These are phyloP conservation scores for Chlorella sp. DNA, from an alignment of 139 green algal genomes.

Conservation along the genomic window DNA sequence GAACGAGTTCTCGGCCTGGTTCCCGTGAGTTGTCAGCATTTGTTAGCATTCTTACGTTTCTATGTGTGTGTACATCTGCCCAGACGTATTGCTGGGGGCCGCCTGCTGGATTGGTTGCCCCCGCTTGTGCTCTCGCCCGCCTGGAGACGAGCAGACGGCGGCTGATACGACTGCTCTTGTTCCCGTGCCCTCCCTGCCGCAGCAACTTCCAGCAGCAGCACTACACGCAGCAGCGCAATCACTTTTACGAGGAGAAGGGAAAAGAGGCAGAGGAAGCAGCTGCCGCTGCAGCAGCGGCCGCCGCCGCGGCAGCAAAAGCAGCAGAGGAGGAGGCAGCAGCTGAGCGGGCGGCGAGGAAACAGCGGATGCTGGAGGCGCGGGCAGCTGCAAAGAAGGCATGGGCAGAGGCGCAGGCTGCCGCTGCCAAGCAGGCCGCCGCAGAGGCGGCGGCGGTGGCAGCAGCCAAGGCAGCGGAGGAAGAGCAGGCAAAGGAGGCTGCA, in stretches of 20 bases:
- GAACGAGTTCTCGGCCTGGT: conserved; percentile 26
- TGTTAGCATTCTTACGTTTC: background rate
- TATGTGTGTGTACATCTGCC: background rate
- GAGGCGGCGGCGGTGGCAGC: conserved; percentile 1
- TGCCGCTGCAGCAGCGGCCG: background rate
- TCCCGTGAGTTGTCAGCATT: conserved; percentile 1
- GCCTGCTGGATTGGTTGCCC: background rate
- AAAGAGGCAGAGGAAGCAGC: conserved; percentile 13
- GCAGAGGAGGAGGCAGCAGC: conserved; percentile 10
- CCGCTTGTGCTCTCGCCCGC: background rate
- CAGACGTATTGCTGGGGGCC: background rate
- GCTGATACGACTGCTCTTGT: no score
- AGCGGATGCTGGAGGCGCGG: background rate
- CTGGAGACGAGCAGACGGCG: background rate
- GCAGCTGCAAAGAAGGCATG: background rate
- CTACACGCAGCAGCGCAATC: conserved; percentile 31
- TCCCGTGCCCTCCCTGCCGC: background rate
- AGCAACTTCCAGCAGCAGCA: conserved; percentile 28
- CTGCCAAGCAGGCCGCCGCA: background rate
- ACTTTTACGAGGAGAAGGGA: conserved; percentile 22
- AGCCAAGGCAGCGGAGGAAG: background rate
- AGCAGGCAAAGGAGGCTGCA: background rate
- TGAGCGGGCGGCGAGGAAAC: background rate
- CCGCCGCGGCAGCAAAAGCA: background rate
- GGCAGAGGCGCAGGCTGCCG: background rate